phyloP scores from a whole-genome alignment of 805 yeast species.

The Ogataea salicorniae region DNA sequence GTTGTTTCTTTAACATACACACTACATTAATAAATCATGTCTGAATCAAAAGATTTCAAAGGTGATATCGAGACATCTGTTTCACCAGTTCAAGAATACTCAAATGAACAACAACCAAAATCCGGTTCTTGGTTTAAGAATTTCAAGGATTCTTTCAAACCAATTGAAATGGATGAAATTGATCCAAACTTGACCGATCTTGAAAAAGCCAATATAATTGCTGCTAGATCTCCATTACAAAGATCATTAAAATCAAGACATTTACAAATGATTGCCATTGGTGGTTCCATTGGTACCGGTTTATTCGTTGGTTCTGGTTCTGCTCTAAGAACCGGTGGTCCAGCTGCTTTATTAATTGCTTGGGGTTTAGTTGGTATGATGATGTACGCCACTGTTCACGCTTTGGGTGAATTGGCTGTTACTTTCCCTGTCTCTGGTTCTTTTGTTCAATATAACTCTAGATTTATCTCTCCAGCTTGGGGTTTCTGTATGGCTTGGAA shows the following conservation, averaged over 20 bases:
- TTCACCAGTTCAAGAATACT: conserved; percentile 16
- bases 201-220: conserved; percentile 41
- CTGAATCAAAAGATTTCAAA: conserved; percentile 14
- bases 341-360: conserved; percentile 63
- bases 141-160: conserved; percentile 30
- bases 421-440: conserved; percentile 63
- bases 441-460: conserved; percentile 53
- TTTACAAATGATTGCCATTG: conserved; percentile 75
- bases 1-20: background rate
- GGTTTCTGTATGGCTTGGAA: conserved; percentile 62
- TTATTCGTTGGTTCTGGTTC: conserved; percentile 70
- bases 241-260: conserved; percentile 59
- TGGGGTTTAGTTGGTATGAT: conserved; percentile 55
- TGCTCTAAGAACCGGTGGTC: conserved; percentile 62
- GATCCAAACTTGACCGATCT: conserved; percentile 41
- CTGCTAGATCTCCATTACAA: conserved; percentile 46
- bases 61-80: conserved; percentile 21
- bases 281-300: conserved; percentile 83
- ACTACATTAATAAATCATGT: background rate
- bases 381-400: conserved; percentile 59
- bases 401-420: conserved; percentile 60
- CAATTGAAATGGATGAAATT: conserved; percentile 30
- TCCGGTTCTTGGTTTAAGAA: conserved; percentile 12
- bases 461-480: conserved; percentile 53
- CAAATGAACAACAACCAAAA: conserved; percentile 7